Evolutionary conservation across 2,329 filamentous ascomycete species (phyloP), one percentile per base, ranked within the genome.

Genomic region (Nemania diffusa): DNA sequence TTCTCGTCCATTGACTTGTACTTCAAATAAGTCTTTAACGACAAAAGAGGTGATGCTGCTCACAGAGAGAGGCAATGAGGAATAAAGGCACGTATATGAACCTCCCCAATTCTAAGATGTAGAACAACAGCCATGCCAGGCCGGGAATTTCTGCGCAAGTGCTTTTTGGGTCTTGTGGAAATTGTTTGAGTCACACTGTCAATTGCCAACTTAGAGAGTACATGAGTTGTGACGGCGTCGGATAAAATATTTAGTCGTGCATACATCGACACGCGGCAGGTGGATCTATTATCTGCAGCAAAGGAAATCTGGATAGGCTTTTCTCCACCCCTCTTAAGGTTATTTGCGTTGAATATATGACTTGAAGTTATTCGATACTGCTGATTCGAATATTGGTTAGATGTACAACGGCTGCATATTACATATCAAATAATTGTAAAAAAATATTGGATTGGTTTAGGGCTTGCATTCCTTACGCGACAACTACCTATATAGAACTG

Each of bases 401-500:
- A 15, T 22, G 44, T 24, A 40, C 9, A 26, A 65, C 24, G 9
- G 5, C 11, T 1, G n/a, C 32, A 50, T 27, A 57, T 52, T 24
- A 62, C 56, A 50, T 42, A 7, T 44, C 13, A 1, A 22, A 53
- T 5, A 5, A 50, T 40, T 17, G 20, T 40, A 15, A 4, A 29
- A n/a, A 8, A 48, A 50, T 13, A 51, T 55, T 7, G 17, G 13
- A 15, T 52, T n/a, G n/a, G 22, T 42, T 64, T 51, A 34, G 53
- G 52, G 42, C 51, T 48, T 57, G 48, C 29, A 68, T 68, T 65
- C 17, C 32, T 29, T 57, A 42, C 32, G 40, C 62, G 44, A 53
- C 64, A 51, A 67, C 48, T 60, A 32, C 24, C 53, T 62, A 58
- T n/a, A 42, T 64, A 40, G 26, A 44, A 34, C 42, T 65, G 20